Base-by-base conservation (phyloP, 176 grass and related monocot genomes). In the Paspalum vaginatum region DNA sequence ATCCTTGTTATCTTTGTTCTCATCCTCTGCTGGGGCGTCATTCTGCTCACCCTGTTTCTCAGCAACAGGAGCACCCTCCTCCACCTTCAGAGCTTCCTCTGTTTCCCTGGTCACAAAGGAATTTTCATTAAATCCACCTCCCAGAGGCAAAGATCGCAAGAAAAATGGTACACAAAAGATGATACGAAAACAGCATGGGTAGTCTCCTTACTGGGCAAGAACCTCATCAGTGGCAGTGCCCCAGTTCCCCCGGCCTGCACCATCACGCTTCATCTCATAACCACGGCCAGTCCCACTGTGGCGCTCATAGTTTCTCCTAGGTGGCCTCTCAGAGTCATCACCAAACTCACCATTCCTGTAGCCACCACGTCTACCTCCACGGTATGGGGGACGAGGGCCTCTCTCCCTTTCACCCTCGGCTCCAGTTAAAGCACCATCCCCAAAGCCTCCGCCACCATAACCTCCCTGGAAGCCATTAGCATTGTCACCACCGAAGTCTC, bases 201-300 rank as follows among this genome's bases (percentile, higher is more conserved):
- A 61, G 53, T 66, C 40, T 78, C 12, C 79, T 74, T 89, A 93
- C 92, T 88, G 96, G 8, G 76, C 74, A 87, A 88, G 48, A 52
- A 78, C 56, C 56, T 91, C 92, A 70, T 94, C 92, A 59, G 85
- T 79, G 8, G 83, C 63, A 62, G 72, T 75, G 4, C 92, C 95
- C 95, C 92, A 98, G 75, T 98, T 98, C 15, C 95, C 92, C 56
- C 87, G 87, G 1, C 92, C 95, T 9, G 89, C 74, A 4, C 95
- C 95, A 55, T 90, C 85, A 6, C 92, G 95, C 41, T 92, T 94
- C 85, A 94, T 57, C 52, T 92, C 95, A 55, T 90, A 88, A 0
- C 87, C 90, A 4, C 50, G 92, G 27, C 89, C 95, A 61, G 95
- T 98, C 15, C 95, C 89, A 5, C 95, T 94, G 72, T 88, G 92